A percentile compares a stretch with the other conserved stretches of the same genome.
These are phyloP conservation scores for Arachnopeziza araneosa DNA, from an alignment of 2,329 filamentous ascomycete species.

Conservation along the genomic window DNA sequence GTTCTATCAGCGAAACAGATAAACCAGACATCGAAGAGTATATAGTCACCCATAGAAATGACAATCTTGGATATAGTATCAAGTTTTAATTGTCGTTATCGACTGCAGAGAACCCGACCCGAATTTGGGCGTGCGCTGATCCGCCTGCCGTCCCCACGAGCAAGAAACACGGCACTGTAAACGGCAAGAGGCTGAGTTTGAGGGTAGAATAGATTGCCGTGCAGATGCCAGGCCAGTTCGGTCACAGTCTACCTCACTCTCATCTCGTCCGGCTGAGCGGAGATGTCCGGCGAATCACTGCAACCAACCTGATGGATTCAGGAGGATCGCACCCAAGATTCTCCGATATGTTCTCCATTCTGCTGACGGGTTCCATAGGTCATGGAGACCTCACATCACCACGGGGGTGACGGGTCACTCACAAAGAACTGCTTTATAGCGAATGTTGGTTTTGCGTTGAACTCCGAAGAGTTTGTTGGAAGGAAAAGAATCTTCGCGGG, in stretches of 20 bases:
- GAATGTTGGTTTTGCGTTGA: slow-evolving; percentile 26
- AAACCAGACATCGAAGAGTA: too few species aligned
- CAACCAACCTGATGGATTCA: slow-evolving; percentile 24
- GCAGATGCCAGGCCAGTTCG: not conserved
- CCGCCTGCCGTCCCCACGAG: too few species aligned
- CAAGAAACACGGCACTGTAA: too few species aligned
- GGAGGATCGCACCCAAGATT: slow-evolving; percentile 30
- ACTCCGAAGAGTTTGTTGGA: not conserved
- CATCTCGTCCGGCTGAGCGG: not conserved
- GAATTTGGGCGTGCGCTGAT: too few species aligned
- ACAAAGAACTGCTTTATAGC: slow-evolving; percentile 29
- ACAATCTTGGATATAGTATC: too few species aligned
- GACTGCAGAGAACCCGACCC: too few species aligned
- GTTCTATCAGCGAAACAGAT: too few species aligned
- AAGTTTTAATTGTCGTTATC: too few species aligned
- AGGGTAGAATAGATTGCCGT: not conserved
- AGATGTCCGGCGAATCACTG: slow-evolving; percentile 31
- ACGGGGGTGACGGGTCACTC: slow-evolving; percentile 27
- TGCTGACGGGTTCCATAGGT: slow-evolving; percentile 28
- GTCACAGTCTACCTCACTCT: not conserved
- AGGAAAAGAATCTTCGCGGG: not conserved
- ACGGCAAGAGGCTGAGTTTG: not conserved
- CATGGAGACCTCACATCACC: slow-evolving; percentile 29
- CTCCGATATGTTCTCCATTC: slow-evolving; percentile 27
- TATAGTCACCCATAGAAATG: too few species aligned